Conservation (phyloP, 768 basidiomycete genomes). For the Sporobolomyces pararoseus region DNA sequence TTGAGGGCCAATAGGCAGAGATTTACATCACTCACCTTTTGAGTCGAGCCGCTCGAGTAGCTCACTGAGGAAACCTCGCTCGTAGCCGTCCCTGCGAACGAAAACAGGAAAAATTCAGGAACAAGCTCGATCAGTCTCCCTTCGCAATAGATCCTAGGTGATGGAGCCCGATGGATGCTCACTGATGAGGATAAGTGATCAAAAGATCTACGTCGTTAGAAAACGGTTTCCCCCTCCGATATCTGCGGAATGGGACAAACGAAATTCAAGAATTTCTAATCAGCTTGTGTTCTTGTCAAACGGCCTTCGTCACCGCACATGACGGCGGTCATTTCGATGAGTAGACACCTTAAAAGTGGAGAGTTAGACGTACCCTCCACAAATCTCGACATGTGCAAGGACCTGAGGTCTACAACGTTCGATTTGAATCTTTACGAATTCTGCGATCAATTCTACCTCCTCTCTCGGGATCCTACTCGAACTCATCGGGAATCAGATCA, state of each 20-base stretch:
- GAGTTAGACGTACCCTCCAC: not conserved
- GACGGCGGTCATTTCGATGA: no score
- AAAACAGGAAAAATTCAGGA: no score
- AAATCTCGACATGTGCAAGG: not conserved
- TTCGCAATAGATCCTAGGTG: not conserved
- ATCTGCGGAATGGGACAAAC: not conserved
- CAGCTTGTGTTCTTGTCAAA: no score
- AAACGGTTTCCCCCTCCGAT: slow-evolving; percentile 19
- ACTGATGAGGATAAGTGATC: not conserved
- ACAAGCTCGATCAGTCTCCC: not conserved
- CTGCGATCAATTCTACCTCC: slow-evolving; percentile 23
- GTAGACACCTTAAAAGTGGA: not conserved
- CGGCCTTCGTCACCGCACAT: no score
- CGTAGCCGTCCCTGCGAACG: not conserved
- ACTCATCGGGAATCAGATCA: not conserved
- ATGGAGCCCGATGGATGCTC: not conserved
- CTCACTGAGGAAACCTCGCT: not conserved
- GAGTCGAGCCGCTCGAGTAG: not conserved
- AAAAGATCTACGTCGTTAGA: slow-evolving; percentile 30
- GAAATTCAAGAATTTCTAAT: no score
- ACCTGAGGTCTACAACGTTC: not conserved
- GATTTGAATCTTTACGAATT: slow-evolving; percentile 23
- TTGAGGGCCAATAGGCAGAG: not conserved
- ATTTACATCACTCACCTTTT: no score
- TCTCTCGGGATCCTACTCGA: slow-evolving; percentile 2